These are phyloP conservation scores for Apophysomyces sp. DNA, from an alignment of 371 early-diverging fungal genomes.

Conservation along the genomic window DNA sequence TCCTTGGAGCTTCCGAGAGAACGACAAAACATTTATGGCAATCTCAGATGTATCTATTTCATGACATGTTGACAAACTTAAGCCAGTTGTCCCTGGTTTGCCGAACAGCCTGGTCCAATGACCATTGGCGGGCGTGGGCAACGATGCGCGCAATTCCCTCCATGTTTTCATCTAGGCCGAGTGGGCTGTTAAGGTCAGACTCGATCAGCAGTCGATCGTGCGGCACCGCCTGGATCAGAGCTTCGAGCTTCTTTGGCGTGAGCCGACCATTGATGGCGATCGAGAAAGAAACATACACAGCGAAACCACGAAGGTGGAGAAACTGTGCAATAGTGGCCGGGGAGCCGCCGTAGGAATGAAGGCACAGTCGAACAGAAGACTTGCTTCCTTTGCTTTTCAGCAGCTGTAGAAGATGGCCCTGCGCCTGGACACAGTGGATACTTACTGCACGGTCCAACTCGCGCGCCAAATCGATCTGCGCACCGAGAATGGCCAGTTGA, in stretches of 20 bases:
- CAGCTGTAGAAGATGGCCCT: constrained; percentile 64
- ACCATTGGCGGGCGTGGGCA: constrained; percentile 69
- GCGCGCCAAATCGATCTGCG: constrained; percentile 75
- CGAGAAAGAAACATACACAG: constrained; percentile 67
- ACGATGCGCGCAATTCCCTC: constrained; percentile 59
- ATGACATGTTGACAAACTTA: constrained; percentile 46
- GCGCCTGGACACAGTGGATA: constrained; percentile 84
- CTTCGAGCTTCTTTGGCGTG: constrained; percentile 43
- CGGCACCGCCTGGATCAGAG: constrained; percentile 64
- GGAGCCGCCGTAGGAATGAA: constrained; percentile 88
- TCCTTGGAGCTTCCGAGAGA: background rate
- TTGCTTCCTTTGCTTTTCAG: constrained; percentile 28
- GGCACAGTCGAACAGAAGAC: constrained; percentile 53
- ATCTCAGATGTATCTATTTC: background rate
- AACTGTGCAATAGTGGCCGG: constrained; percentile 70
- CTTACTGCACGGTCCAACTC: constrained; percentile 69
- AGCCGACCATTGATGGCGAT: constrained; percentile 58
- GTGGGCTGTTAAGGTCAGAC: constrained; percentile 73
- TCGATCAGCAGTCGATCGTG: constrained; percentile 80
- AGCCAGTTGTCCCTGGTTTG: constrained; percentile 63
- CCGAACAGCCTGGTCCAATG: constrained; percentile 50
- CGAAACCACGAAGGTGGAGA: constrained; percentile 38
- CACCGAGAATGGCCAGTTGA: constrained; percentile 63
- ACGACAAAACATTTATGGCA: background rate
- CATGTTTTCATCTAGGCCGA: constrained; percentile 56